Evolutionary conservation across 345 rosid species (phyloP).

Genomic region (Populus davidiana): DNA sequence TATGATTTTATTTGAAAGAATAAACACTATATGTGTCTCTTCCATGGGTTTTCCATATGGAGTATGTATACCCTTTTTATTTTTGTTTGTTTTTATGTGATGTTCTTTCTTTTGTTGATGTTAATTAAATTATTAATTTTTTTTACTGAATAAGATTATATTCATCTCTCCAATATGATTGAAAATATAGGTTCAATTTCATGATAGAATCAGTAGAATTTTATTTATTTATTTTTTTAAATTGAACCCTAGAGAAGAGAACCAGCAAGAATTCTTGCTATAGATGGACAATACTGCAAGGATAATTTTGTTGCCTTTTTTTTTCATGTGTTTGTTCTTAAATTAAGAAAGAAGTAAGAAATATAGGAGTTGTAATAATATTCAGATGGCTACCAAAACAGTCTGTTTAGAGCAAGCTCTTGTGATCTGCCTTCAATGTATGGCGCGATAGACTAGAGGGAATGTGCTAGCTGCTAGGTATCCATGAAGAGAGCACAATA

Average conservation of each 20-base stretch:
- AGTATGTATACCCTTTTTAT: no score
- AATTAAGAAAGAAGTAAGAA: no score
- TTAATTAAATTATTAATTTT: background rate
- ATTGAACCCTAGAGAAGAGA: no score
- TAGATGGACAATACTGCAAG: background rate
- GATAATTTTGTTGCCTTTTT: background rate
- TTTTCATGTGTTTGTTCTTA: no score
- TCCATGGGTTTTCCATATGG: background rate
- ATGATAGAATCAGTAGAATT: no score
- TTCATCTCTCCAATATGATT: no score
- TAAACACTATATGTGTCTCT: background rate
- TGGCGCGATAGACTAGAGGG: conserved; percentile 81
- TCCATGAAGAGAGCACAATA: conserved; percentile 73
- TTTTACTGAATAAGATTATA: no score
- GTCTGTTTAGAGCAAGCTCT: no score
- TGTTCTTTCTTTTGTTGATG: background rate
- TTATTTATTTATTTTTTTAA: no score
- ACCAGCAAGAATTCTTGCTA: background rate
- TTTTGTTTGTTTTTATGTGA: no score
- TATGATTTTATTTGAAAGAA: conserved; percentile 1
- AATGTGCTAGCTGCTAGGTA: conserved; percentile 89
- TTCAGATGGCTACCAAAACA: background rate
- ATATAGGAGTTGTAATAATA: background rate
- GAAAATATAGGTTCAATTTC: no score
- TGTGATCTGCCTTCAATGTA: conserved; percentile 23